Conservation (phyloP, 208 protist genomes). For the Trypanosoma brucei region DNA sequence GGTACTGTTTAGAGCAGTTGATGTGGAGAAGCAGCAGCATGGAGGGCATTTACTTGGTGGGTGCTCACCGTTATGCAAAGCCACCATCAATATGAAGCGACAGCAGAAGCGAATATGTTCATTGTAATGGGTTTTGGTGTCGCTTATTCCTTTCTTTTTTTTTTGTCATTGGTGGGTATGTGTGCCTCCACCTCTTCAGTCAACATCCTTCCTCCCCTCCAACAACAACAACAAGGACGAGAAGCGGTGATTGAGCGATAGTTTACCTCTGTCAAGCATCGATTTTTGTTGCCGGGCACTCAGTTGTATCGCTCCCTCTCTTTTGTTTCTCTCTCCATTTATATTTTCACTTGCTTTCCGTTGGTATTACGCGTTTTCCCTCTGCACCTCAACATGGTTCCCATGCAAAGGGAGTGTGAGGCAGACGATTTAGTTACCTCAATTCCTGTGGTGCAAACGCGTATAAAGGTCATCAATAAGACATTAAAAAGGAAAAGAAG, state of each 20-base stretch:
- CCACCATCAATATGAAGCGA: background rate
- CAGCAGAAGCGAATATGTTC: background rate
- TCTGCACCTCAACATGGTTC: background rate
- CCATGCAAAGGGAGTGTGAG: background rate
- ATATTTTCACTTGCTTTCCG: background rate
- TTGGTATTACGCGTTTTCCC: background rate
- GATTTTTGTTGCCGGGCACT: too few relatives aligned
- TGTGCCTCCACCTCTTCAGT: too few relatives aligned
- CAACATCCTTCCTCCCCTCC: too few relatives aligned
- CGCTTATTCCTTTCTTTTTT: background rate
- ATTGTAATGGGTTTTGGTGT: background rate
- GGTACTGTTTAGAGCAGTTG: background rate
- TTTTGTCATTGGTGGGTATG: background rate
- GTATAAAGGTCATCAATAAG: too few relatives aligned
- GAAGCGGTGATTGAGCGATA: too few relatives aligned
- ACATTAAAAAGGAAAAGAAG: too few relatives aligned
- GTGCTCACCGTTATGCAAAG: background rate
- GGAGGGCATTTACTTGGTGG: background rate
- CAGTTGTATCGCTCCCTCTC: too few relatives aligned
- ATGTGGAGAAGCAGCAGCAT: background rate
- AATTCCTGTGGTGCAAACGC: too few relatives aligned
- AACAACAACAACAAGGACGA: too few relatives aligned
- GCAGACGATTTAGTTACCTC: too few relatives aligned
- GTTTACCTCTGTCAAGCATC: too few relatives aligned
- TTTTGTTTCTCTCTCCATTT: background rate